These are phyloP conservation scores for Hypoxylon sp. DNA, from an alignment of 2,329 filamentous ascomycete species.

Conservation along the genomic window DNA sequence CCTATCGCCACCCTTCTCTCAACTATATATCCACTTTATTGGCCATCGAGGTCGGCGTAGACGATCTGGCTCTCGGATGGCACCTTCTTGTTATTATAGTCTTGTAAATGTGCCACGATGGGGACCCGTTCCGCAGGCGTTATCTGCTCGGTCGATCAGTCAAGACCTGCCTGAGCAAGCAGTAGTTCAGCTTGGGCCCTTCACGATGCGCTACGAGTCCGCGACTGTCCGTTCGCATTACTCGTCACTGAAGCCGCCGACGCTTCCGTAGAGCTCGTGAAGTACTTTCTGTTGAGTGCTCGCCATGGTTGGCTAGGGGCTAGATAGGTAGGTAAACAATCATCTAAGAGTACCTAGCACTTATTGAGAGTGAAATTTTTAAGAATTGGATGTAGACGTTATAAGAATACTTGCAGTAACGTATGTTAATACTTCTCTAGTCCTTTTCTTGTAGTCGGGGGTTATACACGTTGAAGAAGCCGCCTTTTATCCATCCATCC, in stretches of 20 bases:
- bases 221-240: conserved; percentile 37
- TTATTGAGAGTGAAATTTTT: too few species aligned
- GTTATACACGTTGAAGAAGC: conserved; percentile 13
- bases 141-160: conserved; percentile 53
- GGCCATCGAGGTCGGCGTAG: conserved; percentile 61
- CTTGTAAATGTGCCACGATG: conserved; percentile 59
- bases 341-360: too few species aligned
- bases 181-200: conserved; percentile 37
- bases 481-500: background rate
- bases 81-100: conserved; percentile 52
- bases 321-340: background rate
- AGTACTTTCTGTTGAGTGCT: conserved; percentile 37
- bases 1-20: conserved; percentile 54
- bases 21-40: conserved; percentile 57
- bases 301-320: conserved; percentile 30
- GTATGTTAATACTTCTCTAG: background rate
- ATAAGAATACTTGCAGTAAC: background rate
- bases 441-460: background rate
- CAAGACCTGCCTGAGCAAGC: conserved; percentile 51
- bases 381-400: too few species aligned
- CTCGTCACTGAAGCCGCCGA: conserved; percentile 28
- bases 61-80: conserved; percentile 59
- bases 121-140: conserved; percentile 66
- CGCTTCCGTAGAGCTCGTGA: conserved; percentile 38
- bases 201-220: conserved; percentile 43